Percentiles rank a stretch among this genome's conserved stretches.
Evolutionary conservation across 2,329 filamentous ascomycete genomes (phyloP).

Genomic region (Periconia digitata): DNA sequence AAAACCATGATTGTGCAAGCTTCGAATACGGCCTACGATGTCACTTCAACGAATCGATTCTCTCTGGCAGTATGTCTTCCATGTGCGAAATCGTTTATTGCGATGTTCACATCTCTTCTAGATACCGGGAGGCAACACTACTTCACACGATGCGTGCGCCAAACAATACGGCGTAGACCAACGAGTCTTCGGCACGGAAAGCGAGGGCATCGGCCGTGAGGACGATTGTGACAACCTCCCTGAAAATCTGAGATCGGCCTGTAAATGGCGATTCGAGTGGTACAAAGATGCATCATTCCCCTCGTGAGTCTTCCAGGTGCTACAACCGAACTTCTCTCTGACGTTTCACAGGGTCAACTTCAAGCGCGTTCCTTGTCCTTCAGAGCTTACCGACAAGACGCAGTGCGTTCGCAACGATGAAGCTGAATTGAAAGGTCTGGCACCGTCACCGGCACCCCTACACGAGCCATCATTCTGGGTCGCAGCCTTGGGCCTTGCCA

Average conservation of each 20-base stretch:
- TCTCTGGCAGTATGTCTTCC: slow-evolving; percentile 35
- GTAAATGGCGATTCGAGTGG: slow-evolving; percentile 41
- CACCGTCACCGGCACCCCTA: slow-evolving; percentile 16
- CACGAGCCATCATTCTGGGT: slow-evolving; percentile 14
- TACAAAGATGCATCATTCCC: slow-evolving; percentile 36
- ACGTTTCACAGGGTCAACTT: slow-evolving; percentile 37
- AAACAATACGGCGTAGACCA: slow-evolving; percentile 34
- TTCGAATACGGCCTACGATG: slow-evolving; percentile 59
- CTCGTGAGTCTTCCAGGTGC: slow-evolving; percentile 22
- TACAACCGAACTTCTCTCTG: slow-evolving; percentile 15
- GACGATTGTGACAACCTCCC: slow-evolving; percentile 40
- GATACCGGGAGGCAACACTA: slow-evolving; percentile 42
- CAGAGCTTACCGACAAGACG: slow-evolving; percentile 37
- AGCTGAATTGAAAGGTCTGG: slow-evolving; percentile 17
- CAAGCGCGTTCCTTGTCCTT: slow-evolving; percentile 39
- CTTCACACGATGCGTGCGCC: slow-evolving; percentile 35
- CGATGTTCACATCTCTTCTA: slow-evolving; percentile 17
- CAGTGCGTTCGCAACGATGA: slow-evolving; percentile 39
- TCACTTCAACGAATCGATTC: slow-evolving; percentile 36
- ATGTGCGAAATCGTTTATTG: background rate
- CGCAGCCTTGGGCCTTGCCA: slow-evolving; percentile 18
- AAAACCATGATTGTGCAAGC: slow-evolving; percentile 67
- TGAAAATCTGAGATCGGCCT: slow-evolving; percentile 26
- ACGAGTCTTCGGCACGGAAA: slow-evolving; percentile 34
- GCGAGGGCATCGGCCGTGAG: slow-evolving; percentile 27